Base-by-base conservation (phyloP, 805 yeast genomes). In the Cyberlindnera veronae region DNA sequence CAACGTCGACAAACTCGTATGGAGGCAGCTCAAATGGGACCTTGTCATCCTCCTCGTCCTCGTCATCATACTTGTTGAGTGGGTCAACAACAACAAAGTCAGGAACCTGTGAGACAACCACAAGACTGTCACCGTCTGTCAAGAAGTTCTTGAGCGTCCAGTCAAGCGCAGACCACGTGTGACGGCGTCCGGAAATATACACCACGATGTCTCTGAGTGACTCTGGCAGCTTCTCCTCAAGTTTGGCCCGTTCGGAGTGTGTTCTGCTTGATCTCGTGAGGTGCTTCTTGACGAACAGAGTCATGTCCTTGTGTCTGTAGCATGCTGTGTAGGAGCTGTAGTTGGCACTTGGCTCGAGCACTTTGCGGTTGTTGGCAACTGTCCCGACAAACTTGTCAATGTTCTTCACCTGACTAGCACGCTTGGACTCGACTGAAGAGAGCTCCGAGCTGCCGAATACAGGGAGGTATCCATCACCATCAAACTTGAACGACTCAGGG, bases 121-220 rank as follows among this genome's bases (percentile, higher is more conserved):
- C 34, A 26, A 56, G 27, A n/a, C 52, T 50, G 24, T 56, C 61
- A 31, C 61, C 61, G 41, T 55, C 52, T 30, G 42, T 22, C 8
- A 53, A 27, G 20, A 34, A 41, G 12, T 48, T 45, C 23, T 47
- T 41, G n/a, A 56, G 19, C 6, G 50, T 33, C 52, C 54, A 56
- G 30, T 54, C 54, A 18, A 56, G 33, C 1, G 57, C 48, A 18
- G 39, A 32, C 61, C 61, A 56, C 6, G 58, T 52, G 32, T 50
- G 53, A 21, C 31, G 36, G 17, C 52, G 35, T 3, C 57, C 57
- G 33, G 51, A 50, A 3, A 56, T 41, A 29, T 55, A 56, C 3
- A 50, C 27, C 24, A 53, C 35, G 16, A 55, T 36, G 15, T 50
- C 52, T 39, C 61, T 38, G 13, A 55, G 22, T 32, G 46, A 23